Percentiles rank a stretch among this genome's conserved stretches.
These are phyloP conservation scores for Debaryomycetaceae sp. DNA, from an alignment of 1,139 yeast genomes.

Conservation along the genomic window DNA sequence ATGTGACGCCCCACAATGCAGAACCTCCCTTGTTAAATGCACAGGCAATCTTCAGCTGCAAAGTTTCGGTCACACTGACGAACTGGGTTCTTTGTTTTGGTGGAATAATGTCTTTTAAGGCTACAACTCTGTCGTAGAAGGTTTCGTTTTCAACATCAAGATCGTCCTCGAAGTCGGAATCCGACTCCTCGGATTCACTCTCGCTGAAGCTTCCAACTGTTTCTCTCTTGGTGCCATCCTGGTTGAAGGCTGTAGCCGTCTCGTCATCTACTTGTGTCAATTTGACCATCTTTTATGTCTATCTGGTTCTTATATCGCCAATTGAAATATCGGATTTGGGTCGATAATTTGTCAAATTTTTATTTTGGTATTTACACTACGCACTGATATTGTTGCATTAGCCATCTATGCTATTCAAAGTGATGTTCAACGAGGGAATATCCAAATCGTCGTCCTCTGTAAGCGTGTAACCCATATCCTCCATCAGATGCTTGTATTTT, in stretches of 20 bases:
- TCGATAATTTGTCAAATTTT: background rate
- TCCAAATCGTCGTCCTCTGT: conserved; percentile 7
- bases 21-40: conserved; percentile 64
- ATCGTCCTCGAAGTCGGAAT: conserved; percentile 65
- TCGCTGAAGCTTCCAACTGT: conserved; percentile 25
- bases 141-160: conserved; percentile 83
- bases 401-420: background rate
- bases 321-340: background rate
- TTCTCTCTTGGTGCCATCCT: conserved; percentile 19
- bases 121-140: conserved; percentile 78
- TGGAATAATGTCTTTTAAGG: conserved; percentile 87
- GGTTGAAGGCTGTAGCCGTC: conserved; percentile 36
- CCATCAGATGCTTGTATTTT: conserved; percentile 52
- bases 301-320: background rate
- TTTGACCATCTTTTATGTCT: conserved; percentile 52
- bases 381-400: background rate
- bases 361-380: background rate
- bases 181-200: conserved; percentile 47
- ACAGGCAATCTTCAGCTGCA: conserved; percentile 37
- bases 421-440: background rate
- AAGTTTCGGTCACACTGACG: conserved; percentile 28
- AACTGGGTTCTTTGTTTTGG: conserved; percentile 73
- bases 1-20: conserved; percentile 79
- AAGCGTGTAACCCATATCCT: conserved; percentile 50
- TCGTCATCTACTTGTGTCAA: conserved; percentile 69